A percentile compares a stretch with the other conserved stretches of the same genome.
phyloP scores from a whole-genome alignment of 805 yeast species.

The Metschnikowia arizonensis region DNA sequence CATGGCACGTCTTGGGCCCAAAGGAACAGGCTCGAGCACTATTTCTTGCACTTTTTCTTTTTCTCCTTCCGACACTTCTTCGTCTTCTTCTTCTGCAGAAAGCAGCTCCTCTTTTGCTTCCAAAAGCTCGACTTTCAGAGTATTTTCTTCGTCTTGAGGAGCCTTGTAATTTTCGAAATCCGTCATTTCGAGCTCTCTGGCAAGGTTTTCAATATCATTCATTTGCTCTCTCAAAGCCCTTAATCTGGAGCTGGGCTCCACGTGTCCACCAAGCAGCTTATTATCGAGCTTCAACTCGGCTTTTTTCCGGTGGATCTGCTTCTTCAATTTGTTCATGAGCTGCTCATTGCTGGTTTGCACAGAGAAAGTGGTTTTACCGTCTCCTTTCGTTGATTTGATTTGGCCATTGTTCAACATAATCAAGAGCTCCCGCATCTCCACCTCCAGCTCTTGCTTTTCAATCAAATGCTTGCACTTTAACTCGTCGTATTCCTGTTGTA shows the following conservation, averaged over 20 bases:
- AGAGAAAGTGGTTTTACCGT: slow-evolving; percentile 35
- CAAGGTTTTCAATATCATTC: slow-evolving; percentile 82
- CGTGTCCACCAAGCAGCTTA: slow-evolving; percentile 45
- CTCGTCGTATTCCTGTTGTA: slow-evolving; percentile 60
- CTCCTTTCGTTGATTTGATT: slow-evolving; percentile 28
- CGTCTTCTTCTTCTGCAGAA: background rate
- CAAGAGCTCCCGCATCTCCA: slow-evolving; percentile 70
- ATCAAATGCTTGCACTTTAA: slow-evolving; percentile 52
- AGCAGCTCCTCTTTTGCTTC: slow-evolving; percentile 1
- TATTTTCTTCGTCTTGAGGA: slow-evolving; percentile 8
- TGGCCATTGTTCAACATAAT: slow-evolving; percentile 53
- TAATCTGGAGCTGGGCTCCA: slow-evolving; percentile 74
- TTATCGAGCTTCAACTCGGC: slow-evolving; percentile 46
- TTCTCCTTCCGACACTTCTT: slow-evolving; percentile 12
- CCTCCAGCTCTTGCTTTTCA: slow-evolving; percentile 72
- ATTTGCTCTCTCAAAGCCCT: slow-evolving; percentile 74
- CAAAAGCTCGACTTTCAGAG: background rate
- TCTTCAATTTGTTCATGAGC: slow-evolving; percentile 40
- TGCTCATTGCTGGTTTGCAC: slow-evolving; percentile 32
- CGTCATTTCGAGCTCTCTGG: slow-evolving; percentile 79
- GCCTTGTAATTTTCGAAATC: slow-evolving; percentile 55
- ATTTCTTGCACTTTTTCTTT: slow-evolving; percentile 17
- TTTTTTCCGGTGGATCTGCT: slow-evolving; percentile 44
- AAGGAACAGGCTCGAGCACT: slow-evolving; percentile 19
- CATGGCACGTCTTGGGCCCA: slow-evolving; percentile 38